Evolutionary conservation across 805 yeast species (phyloP).

Genomic region (Candida maltosa): DNA sequence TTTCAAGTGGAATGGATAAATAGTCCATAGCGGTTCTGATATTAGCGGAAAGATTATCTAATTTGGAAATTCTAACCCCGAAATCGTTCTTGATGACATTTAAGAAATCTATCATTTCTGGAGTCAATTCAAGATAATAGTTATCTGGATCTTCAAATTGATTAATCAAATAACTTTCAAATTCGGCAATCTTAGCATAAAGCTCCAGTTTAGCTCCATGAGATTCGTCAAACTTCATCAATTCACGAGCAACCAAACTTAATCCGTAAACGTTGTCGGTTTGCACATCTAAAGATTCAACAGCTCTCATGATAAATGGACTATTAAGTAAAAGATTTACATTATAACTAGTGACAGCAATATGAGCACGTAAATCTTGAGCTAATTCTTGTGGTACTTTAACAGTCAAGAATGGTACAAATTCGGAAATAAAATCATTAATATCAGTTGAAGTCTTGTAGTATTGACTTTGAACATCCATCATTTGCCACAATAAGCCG

Average conservation of each 20-base stretch:
- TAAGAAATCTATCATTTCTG: conserved; percentile 20
- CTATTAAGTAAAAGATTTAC: conserved; percentile 26
- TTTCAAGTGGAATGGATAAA: conserved; percentile 4
- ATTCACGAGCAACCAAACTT: conserved; percentile 17
- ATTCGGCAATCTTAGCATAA: conserved; percentile 21
- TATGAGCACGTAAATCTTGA: conserved; percentile 6
- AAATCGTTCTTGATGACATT: conserved; percentile 14
- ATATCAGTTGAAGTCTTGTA: conserved; percentile 17
- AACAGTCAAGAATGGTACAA: conserved; percentile 18
- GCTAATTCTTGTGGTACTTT: conserved; percentile 7
- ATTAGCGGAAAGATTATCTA: conserved; percentile 6
- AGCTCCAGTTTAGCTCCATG: no score
- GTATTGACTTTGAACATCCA: conserved; percentile 31
- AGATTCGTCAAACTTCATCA: no score
- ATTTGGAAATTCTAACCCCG: conserved; percentile 1
- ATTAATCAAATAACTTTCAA: conserved; percentile 27
- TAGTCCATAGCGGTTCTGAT: conserved; percentile 10
- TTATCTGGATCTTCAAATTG: conserved; percentile 39
- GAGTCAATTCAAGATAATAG: conserved; percentile 29
- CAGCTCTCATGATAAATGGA: conserved; percentile 21
- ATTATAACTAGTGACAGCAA: conserved; percentile 10
- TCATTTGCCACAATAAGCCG: conserved; percentile 28
- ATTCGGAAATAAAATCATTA: conserved; percentile 30
- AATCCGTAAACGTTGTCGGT: conserved; percentile 32
- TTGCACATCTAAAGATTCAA: conserved; percentile 22